A percentile compares a stretch with the other conserved stretches of the same genome.
These are phyloP conservation scores for Phylloporus sp. DNA, from an alignment of 1,284 basidiomycete genomes.

Conservation along the genomic window DNA sequence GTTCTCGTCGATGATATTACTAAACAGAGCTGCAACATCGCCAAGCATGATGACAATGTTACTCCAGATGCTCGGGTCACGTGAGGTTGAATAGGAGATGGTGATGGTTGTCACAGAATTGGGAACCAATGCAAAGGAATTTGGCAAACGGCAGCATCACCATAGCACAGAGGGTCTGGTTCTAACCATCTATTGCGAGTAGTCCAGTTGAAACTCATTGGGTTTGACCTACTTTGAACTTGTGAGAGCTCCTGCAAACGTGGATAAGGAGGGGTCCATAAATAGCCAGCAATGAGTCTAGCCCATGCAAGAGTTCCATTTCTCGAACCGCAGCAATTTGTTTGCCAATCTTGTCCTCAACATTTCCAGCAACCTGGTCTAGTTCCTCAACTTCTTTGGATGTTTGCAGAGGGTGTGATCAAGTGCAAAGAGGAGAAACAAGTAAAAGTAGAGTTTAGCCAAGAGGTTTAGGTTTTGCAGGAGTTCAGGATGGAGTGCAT, in stretches of 20 bases:
- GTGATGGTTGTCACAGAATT: slow-evolving; percentile 93
- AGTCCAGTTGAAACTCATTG: not conserved
- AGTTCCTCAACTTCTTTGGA: slow-evolving; percentile 86
- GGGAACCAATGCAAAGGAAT: slow-evolving; percentile 93
- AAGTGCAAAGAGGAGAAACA: slow-evolving; percentile 70
- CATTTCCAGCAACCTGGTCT: slow-evolving; percentile 96
- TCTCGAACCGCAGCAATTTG: slow-evolving; percentile 85
- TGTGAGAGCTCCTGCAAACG: slow-evolving; percentile 87
- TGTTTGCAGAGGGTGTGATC: slow-evolving; percentile 77
- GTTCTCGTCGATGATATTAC: slow-evolving; percentile 96
- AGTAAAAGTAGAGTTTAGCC: slow-evolving; percentile 63
- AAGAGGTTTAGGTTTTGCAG: slow-evolving; percentile 60
- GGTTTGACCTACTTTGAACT: slow-evolving; percentile 70
- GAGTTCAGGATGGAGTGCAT: slow-evolving; percentile 65
- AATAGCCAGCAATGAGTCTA: slow-evolving; percentile 80
- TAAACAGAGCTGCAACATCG: slow-evolving; percentile 97
- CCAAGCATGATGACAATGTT: slow-evolving; percentile 98
- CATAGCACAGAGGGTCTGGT: slow-evolving; percentile 83
- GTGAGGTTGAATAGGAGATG: slow-evolving; percentile 90
- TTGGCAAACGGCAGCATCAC: slow-evolving; percentile 93
- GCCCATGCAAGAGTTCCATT: slow-evolving; percentile 86
- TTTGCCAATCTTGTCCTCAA: slow-evolving; percentile 98
- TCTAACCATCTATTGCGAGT: slow-evolving; percentile 50
- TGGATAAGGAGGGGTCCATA: slow-evolving; percentile 92
- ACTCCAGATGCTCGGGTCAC: slow-evolving; percentile 87